Conservation (phyloP, 345 rosid species). For the Nephelium lappaceum region DNA sequence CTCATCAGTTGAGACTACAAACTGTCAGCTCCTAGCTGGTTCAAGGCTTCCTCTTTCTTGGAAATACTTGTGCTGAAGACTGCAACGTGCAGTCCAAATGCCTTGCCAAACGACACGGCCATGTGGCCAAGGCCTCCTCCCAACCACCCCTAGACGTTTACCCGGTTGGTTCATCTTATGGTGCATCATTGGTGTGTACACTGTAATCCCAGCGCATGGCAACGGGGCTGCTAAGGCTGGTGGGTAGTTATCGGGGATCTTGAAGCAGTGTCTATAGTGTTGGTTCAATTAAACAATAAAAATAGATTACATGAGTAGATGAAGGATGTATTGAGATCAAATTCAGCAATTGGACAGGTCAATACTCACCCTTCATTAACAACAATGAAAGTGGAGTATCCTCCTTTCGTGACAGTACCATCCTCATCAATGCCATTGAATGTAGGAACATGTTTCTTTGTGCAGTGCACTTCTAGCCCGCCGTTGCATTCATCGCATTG, state of each 20-base stretch:
- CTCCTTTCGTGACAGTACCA: conserved; percentile 47
- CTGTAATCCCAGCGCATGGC: conserved; percentile 50
- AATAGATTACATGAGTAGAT: no score
- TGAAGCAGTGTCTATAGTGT: conserved; percentile 41
- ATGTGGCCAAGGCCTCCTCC: conserved; percentile 57
- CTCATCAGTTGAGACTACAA: conserved; percentile 39
- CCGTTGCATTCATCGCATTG: conserved; percentile 36
- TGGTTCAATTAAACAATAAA: no score
- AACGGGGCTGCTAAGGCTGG: conserved; percentile 42
- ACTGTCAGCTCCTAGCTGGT: conserved; percentile 40
- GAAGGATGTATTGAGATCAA: no score
- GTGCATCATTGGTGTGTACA: conserved; percentile 43
- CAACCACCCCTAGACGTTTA: conserved; percentile 44
- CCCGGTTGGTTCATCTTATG: conserved; percentile 51
- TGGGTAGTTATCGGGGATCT: conserved; percentile 48
- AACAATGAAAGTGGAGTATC: conserved; percentile 42
- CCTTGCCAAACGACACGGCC: conserved; percentile 52
- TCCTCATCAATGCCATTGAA: conserved; percentile 39
- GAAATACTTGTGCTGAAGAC: conserved; percentile 42
- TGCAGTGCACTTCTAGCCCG: conserved; percentile 31
- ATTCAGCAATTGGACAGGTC: background rate
- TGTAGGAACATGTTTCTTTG: conserved; percentile 32
- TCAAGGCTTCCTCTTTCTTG: conserved; percentile 48
- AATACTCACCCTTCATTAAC: conserved; percentile 33
- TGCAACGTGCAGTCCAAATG: conserved; percentile 45